Evolutionary conservation across 768 basidiomycete genomes (phyloP).

Genomic region (Tephrocybe rancida): DNA sequence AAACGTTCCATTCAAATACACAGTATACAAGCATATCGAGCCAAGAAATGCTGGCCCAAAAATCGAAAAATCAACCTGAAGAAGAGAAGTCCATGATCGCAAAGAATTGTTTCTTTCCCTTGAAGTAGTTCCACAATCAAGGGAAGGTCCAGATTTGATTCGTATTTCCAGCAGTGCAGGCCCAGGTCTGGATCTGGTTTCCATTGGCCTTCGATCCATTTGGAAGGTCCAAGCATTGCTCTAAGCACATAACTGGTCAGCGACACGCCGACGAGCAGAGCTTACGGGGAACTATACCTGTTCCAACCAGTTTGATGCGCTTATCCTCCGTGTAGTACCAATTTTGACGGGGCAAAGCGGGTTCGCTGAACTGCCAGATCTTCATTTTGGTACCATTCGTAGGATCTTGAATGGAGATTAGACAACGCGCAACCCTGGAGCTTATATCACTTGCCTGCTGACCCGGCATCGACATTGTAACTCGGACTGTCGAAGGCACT

Average conservation of each 20-base stretch:
- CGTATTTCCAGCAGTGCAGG: slow-evolving; percentile 22
- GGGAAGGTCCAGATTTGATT: slow-evolving; percentile 31
- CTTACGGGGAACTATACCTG: slow-evolving; percentile 18
- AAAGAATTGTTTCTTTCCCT: too few species aligned
- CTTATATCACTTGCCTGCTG: slow-evolving; percentile 23
- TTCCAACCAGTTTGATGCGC: slow-evolving; percentile 22
- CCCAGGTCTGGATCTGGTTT: slow-evolving; percentile 29
- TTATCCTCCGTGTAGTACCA: slow-evolving; percentile 31
- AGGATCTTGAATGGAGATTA: slow-evolving; percentile 17
- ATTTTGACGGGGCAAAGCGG: slow-evolving; percentile 27
- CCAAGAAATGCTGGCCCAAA: too few species aligned
- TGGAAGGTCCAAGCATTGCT: slow-evolving; percentile 28
- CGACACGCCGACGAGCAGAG: slow-evolving; percentile 1
- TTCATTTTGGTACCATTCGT: slow-evolving; percentile 31
- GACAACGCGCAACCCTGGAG: background rate
- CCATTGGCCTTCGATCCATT: slow-evolving; percentile 25
- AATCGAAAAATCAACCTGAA: too few species aligned
- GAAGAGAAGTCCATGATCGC: too few species aligned
- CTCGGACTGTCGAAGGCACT: slow-evolving; percentile 21
- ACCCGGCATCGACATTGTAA: slow-evolving; percentile 38
- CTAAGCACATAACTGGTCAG: slow-evolving; percentile 9
- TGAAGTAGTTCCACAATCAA: too few species aligned
- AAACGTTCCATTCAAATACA: too few species aligned
- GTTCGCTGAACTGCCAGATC: slow-evolving; percentile 30
- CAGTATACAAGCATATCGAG: too few species aligned